A percentile compares a stretch with the other conserved stretches of the same genome.
phyloP scores from a whole-genome alignment of 257 asterid species.

The Solanum dulcamara region DNA sequence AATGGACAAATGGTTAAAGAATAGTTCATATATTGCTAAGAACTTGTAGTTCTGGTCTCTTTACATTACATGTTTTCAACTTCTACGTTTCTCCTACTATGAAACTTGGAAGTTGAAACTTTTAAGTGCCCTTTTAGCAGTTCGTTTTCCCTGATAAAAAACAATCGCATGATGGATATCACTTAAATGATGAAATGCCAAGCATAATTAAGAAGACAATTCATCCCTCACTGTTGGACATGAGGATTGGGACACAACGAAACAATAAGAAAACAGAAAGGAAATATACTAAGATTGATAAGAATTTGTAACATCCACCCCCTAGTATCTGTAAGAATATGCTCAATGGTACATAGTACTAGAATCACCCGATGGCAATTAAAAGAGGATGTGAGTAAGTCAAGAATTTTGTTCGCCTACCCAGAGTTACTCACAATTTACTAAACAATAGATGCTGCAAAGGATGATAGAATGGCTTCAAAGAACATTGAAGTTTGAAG shows the following conservation, averaged over 20 bases:
- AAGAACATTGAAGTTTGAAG: not conserved
- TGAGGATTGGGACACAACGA: not conserved
- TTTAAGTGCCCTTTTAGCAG: not conserved
- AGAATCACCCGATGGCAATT: not conserved
- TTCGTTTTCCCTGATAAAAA: not conserved
- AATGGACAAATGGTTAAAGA: not conserved
- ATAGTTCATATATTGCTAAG: not conserved
- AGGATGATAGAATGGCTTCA: not conserved
- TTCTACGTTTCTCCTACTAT: not conserved
- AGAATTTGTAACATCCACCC: not conserved
- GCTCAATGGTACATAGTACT: not conserved
- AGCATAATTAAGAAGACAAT: not conserved
- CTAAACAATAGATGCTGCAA: not conserved
- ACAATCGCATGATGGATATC: not conserved
- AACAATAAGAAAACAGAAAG: not conserved
- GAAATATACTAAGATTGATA: not conserved
- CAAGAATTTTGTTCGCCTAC: not conserved
- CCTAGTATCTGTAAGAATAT: not conserved
- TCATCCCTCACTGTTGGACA: not conserved
- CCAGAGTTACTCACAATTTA: not conserved
- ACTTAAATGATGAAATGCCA: not conserved
- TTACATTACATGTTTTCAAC: not conserved
- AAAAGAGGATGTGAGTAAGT: not conserved
- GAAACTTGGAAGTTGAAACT: not conserved
- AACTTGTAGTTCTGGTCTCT: not conserved